Percentiles rank a stretch among this genome's conserved stretches.
Conservation (phyloP, 2,329 filamentous ascomycete species). For the Alternaria arbusti region DNA sequence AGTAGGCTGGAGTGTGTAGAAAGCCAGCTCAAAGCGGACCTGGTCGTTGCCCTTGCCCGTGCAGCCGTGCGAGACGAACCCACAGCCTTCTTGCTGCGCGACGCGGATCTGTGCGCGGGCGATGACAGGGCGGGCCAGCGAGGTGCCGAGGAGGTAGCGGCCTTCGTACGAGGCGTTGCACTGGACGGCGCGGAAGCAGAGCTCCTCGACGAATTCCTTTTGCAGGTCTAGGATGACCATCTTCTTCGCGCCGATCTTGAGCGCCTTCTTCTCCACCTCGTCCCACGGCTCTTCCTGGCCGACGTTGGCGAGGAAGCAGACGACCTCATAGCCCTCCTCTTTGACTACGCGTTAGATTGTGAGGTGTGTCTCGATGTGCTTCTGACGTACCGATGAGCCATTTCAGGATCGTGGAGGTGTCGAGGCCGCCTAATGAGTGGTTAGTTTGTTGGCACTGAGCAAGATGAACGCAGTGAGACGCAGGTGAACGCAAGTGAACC, state of each 20-base stretch:
- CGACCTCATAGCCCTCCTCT: constrained; percentile 66
- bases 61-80: constrained; percentile 57
- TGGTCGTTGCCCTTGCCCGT: constrained; percentile 65
- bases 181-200: constrained; percentile 80
- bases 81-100: constrained; percentile 67
- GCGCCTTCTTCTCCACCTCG: constrained; percentile 72
- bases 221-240: constrained; percentile 70
- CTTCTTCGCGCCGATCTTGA: constrained; percentile 71
- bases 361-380: neutral
- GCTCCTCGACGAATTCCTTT: constrained; percentile 78
- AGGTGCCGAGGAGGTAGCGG: constrained; percentile 59
- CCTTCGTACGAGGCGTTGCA: constrained; percentile 69
- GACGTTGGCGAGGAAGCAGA: constrained; percentile 62
- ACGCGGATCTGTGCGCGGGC: constrained; percentile 70
- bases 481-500: neutral
- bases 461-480: neutral
- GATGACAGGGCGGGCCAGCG: constrained; percentile 73
- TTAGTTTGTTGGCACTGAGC: constrained; percentile 24
- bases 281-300: constrained; percentile 66
- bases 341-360: constrained; percentile 11
- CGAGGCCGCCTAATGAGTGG: constrained; percentile 58
- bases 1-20: constrained; percentile 66
- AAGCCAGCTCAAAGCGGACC: constrained; percentile 69
- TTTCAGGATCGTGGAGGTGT: constrained; percentile 59
- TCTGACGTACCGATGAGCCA: constrained; percentile 44